Evolutionary conservation across 306 rosid genomes (phyloP), one percentile per base, ranked within the genome.

Genomic region (Urtica urens): DNA sequence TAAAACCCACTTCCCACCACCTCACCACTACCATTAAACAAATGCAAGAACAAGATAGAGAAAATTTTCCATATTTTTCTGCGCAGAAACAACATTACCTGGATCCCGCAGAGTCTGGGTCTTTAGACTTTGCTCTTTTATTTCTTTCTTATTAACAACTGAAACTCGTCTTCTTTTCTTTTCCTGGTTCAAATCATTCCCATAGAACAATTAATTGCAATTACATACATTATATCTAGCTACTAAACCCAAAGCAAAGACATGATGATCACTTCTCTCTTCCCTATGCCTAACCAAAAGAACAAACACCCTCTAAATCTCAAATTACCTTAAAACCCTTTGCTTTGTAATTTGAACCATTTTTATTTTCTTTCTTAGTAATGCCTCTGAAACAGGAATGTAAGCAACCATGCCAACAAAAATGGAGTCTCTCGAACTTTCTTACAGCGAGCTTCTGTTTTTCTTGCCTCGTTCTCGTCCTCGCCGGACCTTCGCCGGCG

Each of bases 71-170:
- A 74, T 60, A 62, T 59, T 55, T 72, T 79, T 59, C 75, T 68
- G 62, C 69, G 69, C 59, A 54, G n/a, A n/a, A n/a, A n/a, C n/a
- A 69, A 70, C 92, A 81, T 81, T 76, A 78, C 80, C 84, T 79
- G 93, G 97, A 88, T 88, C n/a, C 97, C 84, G 73, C 79, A 74
- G 82, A 77, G 81, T 81, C 76, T 69, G 82, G 82, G 72, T 64
- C 66, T 66, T 66, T 75, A 49, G 72, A 61, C 66, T 66, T 66
- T 75, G 47, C 3, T 18, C 31, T 6, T 49, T 28, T 28, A 18
- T 49, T 28, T 15, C 19, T 27, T 8, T 13, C 3, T 15, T 23
- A 3, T 3, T 12, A 7, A 28, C 30, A 23, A 10, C 13, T 13
- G n/a, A 8, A 46, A 13, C 7, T 23, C 7, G 2, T 2, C 9